Percentiles rank a stretch among this genome's conserved stretches.
Conservation (phyloP, 2,329 filamentous ascomycete genomes). For the Cryphonectria naterciae region DNA sequence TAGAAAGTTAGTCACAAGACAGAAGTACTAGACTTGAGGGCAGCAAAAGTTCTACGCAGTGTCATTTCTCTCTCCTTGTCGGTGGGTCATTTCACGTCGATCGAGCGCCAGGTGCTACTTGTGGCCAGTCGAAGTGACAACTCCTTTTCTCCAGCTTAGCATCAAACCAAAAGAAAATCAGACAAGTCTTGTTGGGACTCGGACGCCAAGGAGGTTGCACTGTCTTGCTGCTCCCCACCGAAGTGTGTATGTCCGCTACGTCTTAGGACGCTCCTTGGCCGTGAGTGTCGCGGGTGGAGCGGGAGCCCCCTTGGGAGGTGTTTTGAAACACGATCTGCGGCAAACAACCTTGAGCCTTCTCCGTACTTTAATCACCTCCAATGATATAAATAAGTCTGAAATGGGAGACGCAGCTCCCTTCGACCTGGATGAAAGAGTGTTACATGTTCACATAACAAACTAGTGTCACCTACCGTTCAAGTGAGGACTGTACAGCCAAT, state of each 20-base stretch:
- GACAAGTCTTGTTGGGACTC: neutral
- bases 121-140: neutral
- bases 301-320: constrained; percentile 2
- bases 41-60: neutral
- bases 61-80: neutral
- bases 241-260: neutral
- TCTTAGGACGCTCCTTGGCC: neutral
- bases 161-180: neutral
- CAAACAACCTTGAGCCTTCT: constrained; percentile 1
- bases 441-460: neutral
- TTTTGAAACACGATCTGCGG: constrained; percentile 15
- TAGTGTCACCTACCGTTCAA: neutral
- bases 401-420: neutral
- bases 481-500: neutral
- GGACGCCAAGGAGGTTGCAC: neutral
- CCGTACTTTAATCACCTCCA: neutral
- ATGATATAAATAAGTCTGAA: neutral
- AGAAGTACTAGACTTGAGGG: neutral
- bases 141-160: neutral
- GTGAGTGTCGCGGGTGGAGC: neutral
- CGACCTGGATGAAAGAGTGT: neutral
- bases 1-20: too few relatives aligned
- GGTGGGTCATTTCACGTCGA: neutral
- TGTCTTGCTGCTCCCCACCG: neutral
- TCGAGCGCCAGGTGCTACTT: neutral